Evolutionary conservation across 495 filamentous ascomycete genomes (phyloP).

Genomic region (Penicillium daleae): DNA sequence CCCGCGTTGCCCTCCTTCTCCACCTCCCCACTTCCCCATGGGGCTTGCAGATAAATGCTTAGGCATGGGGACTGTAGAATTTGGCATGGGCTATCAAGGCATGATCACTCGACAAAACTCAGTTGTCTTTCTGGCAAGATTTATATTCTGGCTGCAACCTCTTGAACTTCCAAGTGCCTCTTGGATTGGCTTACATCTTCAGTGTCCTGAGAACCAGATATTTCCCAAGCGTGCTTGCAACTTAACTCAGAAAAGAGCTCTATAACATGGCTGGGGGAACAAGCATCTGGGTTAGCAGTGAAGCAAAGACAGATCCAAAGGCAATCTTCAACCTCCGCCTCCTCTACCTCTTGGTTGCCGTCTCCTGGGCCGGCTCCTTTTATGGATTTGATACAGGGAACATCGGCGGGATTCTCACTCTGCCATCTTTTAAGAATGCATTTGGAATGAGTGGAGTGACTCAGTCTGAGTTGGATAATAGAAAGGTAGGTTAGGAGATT

Average conservation of each 20-base stretch:
- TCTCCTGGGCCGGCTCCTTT: conserved; percentile 34
- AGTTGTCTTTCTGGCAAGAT: not conserved
- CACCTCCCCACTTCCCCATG: conserved; percentile 28
- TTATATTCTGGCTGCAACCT: not conserved
- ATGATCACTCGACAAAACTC: not conserved
- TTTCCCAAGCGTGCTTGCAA: not conserved
- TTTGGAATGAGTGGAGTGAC: conserved; percentile 27
- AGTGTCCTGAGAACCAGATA: not conserved
- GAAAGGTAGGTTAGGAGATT: conserved; percentile 17
- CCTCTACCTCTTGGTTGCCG: conserved; percentile 26
- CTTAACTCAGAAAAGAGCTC: not conserved
- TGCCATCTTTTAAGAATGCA: conserved; percentile 58
- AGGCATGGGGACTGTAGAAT: not conserved
- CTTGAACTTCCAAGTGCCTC: not conserved
- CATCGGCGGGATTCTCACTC: conserved; percentile 64
- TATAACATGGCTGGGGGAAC: conserved; percentile 29
- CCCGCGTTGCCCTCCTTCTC: conserved; percentile 5
- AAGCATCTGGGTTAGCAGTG: conserved; percentile 32
- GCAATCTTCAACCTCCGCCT: conserved; percentile 35
- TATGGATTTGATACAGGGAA: conserved; percentile 70
- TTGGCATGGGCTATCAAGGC: not conserved
- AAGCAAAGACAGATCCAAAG: conserved; percentile 28
- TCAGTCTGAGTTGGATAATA: conserved; percentile 22
- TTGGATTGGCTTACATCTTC: not conserved
- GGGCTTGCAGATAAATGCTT: conserved; percentile 15